A percentile compares a stretch with the other conserved stretches of the same genome.
Conservation (phyloP, 2,329 filamentous ascomycete genomes). For the Trichoderma koningii region DNA sequence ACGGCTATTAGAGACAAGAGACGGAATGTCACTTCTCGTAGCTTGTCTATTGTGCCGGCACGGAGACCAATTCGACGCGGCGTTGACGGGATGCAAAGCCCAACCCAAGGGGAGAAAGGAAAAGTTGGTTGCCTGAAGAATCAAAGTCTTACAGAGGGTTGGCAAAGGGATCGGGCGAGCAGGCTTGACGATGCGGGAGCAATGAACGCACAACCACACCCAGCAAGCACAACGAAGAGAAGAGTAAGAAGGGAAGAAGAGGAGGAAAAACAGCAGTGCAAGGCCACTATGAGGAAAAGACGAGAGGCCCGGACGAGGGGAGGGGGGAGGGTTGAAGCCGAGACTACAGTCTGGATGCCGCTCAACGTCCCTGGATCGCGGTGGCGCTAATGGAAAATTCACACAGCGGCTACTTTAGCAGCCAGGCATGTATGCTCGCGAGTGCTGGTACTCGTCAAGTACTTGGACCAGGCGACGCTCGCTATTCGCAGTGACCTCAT, state of each 20-base stretch:
- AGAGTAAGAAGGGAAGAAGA: conserved; percentile 17
- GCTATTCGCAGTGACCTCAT: conserved; percentile 14
- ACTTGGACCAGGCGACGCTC: conserved; percentile 11
- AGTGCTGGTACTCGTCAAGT: conserved; percentile 16
- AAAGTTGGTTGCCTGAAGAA: conserved; percentile 24
- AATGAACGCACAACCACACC: conserved; percentile 21
- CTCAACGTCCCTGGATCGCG: conserved; percentile 26
- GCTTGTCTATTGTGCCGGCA: conserved; percentile 10
- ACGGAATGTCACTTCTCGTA: conserved; percentile 17
- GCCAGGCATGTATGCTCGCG: background rate
- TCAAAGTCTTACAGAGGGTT: conserved; percentile 27
- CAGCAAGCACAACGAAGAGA: conserved; percentile 18
- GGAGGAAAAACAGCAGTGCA: conserved; percentile 23
- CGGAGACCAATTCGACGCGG: conserved; percentile 5
- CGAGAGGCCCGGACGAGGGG: conserved; percentile 22
- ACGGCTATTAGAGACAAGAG: conserved; percentile 12
- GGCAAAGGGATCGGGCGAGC: conserved; percentile 23
- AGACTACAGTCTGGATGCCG: conserved; percentile 27
- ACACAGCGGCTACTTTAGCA: conserved; percentile 16
- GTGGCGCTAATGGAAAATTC: conserved; percentile 28
- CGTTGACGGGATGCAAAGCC: conserved; percentile 15
- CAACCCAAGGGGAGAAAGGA: conserved; percentile 6
- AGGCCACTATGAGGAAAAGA: conserved; percentile 27
- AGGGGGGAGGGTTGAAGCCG: conserved; percentile 26
- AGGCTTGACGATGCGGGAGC: conserved; percentile 24